phyloP scores from a whole-genome alignment of 495 filamentous ascomycete species.

The Eremomyces bilateralis region DNA sequence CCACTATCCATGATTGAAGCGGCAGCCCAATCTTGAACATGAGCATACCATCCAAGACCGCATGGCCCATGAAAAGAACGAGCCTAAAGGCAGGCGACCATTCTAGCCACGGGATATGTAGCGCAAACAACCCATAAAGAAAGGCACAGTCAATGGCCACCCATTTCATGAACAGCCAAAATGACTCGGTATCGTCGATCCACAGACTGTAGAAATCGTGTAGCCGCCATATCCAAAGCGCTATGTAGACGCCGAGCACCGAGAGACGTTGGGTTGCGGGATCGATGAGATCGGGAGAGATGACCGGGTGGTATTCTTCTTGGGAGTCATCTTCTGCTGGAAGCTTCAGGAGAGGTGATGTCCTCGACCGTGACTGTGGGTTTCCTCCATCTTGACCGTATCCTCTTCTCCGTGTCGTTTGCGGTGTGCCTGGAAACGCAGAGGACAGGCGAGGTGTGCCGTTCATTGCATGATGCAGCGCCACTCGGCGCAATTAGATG shows the following conservation, averaged over 20 bases:
- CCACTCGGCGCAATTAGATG: background rate
- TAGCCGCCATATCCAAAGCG: slow-evolving; percentile 53
- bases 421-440: slow-evolving; percentile 45
- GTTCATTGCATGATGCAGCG: slow-evolving; percentile 37
- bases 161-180: slow-evolving; percentile 89
- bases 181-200: slow-evolving; percentile 55
- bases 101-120: slow-evolving; percentile 91
- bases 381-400: slow-evolving; percentile 7
- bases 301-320: slow-evolving; percentile 32
- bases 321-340: slow-evolving; percentile 7
- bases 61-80: slow-evolving; percentile 41
- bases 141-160: slow-evolving; percentile 58
- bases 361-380: too few relatives aligned
- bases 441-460: slow-evolving; percentile 51
- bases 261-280: slow-evolving; percentile 77
- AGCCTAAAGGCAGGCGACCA: slow-evolving; percentile 53
- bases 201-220: slow-evolving; percentile 61
- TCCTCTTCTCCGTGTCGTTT: slow-evolving; percentile 20
- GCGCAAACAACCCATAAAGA: slow-evolving; percentile 58
- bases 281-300: slow-evolving; percentile 56
- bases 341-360: slow-evolving; percentile 8
- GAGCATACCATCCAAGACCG: slow-evolving; percentile 51
- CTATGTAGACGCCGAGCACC: slow-evolving; percentile 50
- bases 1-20: slow-evolving; percentile 42
- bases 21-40: slow-evolving; percentile 80